Evolutionary conservation across 2,329 filamentous ascomycete species (phyloP).

Genomic region (Onygenales sp.): DNA sequence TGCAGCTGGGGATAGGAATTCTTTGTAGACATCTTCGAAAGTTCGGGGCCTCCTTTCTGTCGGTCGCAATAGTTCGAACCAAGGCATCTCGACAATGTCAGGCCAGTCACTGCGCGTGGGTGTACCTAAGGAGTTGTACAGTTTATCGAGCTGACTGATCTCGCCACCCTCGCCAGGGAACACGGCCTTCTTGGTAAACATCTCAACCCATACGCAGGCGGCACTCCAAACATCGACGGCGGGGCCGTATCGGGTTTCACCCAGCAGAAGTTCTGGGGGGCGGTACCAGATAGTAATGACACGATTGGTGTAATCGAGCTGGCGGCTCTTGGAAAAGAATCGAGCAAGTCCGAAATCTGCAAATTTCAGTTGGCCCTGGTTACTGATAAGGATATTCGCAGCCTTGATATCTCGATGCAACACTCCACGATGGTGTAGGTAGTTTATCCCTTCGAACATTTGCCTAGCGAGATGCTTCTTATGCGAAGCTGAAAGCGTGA

Average conservation of each 20-base stretch:
- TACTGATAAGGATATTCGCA: constrained; percentile 92
- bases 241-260: constrained; percentile 81
- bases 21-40: constrained; percentile 75
- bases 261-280: constrained; percentile 78
- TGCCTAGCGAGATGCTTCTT: constrained; percentile 91
- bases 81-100: constrained; percentile 82
- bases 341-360: constrained; percentile 94
- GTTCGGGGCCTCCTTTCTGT: constrained; percentile 60
- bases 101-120: constrained; percentile 82
- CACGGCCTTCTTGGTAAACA: constrained; percentile 86
- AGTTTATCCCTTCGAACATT: constrained; percentile 87
- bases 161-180: constrained; percentile 96
- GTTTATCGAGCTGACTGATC: constrained; percentile 89
- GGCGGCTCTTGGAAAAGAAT: constrained; percentile 87
- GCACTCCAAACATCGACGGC: constrained; percentile 96
- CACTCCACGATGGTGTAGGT: constrained; percentile 86
- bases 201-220: constrained; percentile 91
- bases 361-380: constrained; percentile 76
- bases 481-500: constrained; percentile 72
- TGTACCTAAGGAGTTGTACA: constrained; percentile 87
- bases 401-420: constrained; percentile 97
- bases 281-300: constrained; percentile 99
- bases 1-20: constrained; percentile 66
- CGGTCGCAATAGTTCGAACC: constrained; percentile 87
- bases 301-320: constrained; percentile 93